Evolutionary conservation across 2,329 filamentous ascomycete species (phyloP), one percentile per base, ranked within the genome.

Genomic region (Drechslerella dactyloides): DNA sequence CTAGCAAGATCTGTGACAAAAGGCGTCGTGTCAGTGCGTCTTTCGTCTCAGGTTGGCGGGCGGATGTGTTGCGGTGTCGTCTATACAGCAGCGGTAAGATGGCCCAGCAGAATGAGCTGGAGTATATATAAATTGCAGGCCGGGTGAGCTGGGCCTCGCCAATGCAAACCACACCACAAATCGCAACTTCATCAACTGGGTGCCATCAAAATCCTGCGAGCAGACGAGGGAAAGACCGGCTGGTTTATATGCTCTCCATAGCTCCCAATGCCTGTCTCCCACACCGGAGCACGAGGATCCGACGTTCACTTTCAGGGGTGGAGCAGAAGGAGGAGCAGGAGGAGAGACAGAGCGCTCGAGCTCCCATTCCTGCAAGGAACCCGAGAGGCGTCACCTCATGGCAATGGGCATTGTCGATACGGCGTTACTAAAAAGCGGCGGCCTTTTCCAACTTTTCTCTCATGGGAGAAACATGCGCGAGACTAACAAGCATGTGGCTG

Each of bases 331-430:
- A n/a, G n/a, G n/a, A n/a, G n/a, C n/a, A n/a, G n/a, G n/a, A n/a
- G n/a, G n/a, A n/a, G n/a, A n/a, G n/a, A n/a, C n/a, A n/a, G 19
- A 21, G 44, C 19, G 19, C 4, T 17, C 4, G 21, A 56, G 62
- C 53, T 54, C 46, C 30, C n/a, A 50, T 55, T 37, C 27, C 40
- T 61, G 65, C 65, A 62, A 63, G 65, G 65, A 63, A 63, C 59
- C 55, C 30, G 51, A 51, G 24, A 33, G 55, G 50, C 57, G 53
- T 48, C 59, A 51, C 50, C 44, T 50, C 46, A 33, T 33, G 27
- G 27, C 27, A 37, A 23, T 52, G 48, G 68, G 60, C 51, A 65
- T 19, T 60, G 35, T 65, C 55, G 55, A 61, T 60, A 57, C 56
- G 68, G 56, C 55, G 64, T 72, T 54, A 54, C 53, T 53, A 62